Evolutionary conservation across 345 rosid species (phyloP), one percentile per base, ranked within the genome.

Genomic region (Nephelium lappaceum): DNA sequence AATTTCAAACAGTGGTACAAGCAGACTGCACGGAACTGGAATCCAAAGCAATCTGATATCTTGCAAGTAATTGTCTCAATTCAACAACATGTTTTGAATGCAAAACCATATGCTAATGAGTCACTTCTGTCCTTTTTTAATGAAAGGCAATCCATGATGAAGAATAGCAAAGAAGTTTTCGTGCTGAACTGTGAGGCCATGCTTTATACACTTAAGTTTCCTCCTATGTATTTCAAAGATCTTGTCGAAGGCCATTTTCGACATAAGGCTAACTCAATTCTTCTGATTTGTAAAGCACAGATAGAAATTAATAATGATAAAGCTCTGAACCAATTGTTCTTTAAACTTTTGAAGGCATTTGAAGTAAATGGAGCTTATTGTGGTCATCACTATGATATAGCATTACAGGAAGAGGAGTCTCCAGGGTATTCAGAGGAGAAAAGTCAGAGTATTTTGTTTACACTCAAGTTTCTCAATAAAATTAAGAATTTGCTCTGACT

Each of bases 351-450:
- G 47, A 57, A 45, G 15, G 53, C 77, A 3, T 65, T 81, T 7
- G 73, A 57, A 65, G 67, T 4, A 16, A 76, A 81, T n/a, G 77
- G 80, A 11, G 62, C 64, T 27, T 71, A 76, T 6, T 81, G 83
- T 57, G 60, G 36, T 49, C 83, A 76, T 76, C 62, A 76, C 3
- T 64, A 65, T 27, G 43, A 67, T 21, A n/a, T 16, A 39, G 43
- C 49, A 31, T 18, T 75, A 12, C 51, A 74, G 23, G 62, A 18
- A 11, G 8, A 7, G 51, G 51, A 45, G 51, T 5, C 51, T 45
- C 6, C 51, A 31, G 24, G 11, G 53, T 18, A 15, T 18, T 68
- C 71, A 41, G 27, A 47, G 45, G 47, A 49, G 27, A 64, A n/a
- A 12, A 19, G 5, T 31, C 12, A 2, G 21, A 27, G 9, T 47